Conservation (phyloP, 2,329 filamentous ascomycete species). For the Nemania sp. region DNA sequence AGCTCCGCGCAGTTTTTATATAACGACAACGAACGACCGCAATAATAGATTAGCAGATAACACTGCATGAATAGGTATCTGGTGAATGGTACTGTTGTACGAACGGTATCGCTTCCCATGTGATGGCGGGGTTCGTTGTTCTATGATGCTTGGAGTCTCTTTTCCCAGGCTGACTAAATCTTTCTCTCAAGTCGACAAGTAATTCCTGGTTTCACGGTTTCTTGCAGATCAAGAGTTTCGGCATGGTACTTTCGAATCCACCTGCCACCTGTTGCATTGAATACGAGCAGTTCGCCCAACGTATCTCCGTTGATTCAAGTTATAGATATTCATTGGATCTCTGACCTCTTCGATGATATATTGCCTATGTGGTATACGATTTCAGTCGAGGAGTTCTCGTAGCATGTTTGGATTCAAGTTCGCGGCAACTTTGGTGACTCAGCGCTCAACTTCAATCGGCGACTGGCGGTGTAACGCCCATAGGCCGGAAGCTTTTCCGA, state of each 20-base stretch:
- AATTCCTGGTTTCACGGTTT: constrained; percentile 33
- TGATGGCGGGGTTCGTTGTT: constrained; percentile 26
- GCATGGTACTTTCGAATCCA: constrained; percentile 35
- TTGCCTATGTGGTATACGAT: constrained; percentile 5
- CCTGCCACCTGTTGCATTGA: constrained; percentile 30
- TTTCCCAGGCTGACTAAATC: constrained; percentile 5
- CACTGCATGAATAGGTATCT: background rate
- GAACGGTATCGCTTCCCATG: constrained; percentile 16
- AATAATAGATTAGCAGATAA: constrained; percentile 5
- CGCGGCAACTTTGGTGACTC: constrained; percentile 23
- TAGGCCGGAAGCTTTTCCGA: constrained; percentile 30
- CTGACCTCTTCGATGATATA: constrained; percentile 8
- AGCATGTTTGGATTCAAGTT: constrained; percentile 27
- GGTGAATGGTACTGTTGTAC: constrained; percentile 1
- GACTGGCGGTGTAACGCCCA: constrained; percentile 37
- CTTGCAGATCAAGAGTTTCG: constrained; percentile 37
- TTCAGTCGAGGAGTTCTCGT: constrained; percentile 7
- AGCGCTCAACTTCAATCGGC: constrained; percentile 31
- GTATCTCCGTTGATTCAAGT: constrained; percentile 25
- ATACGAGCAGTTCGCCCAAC: constrained; percentile 34
- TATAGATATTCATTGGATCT: constrained; percentile 12
- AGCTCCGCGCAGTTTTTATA: constrained; percentile 30
- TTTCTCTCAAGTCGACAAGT: constrained; percentile 27
- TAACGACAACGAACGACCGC: constrained; percentile 20
- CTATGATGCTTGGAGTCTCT: constrained; percentile 7